Evolutionary conservation across 2,329 filamentous ascomycete species (phyloP).

Genomic region (Colletotrichum noveboracense): DNA sequence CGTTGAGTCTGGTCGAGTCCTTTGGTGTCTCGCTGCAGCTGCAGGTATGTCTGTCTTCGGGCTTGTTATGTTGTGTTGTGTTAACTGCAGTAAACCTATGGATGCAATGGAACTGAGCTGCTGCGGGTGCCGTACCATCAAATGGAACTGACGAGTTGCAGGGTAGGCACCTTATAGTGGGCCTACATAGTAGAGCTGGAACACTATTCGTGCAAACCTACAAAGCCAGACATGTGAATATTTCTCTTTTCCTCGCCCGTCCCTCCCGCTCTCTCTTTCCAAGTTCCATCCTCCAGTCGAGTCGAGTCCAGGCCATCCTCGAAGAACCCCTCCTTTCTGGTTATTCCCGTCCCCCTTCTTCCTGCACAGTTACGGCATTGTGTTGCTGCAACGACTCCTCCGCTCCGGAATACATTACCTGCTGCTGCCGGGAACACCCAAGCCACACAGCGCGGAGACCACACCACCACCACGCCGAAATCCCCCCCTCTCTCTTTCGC

Average conservation of each 20-base stretch:
- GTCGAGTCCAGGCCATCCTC: not conserved
- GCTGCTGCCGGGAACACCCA: not conserved
- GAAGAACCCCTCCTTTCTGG: not conserved
- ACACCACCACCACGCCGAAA: slow-evolving; percentile 11
- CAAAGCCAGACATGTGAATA: slow-evolving; percentile 15
- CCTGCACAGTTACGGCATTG: not conserved
- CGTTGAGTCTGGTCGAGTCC: not conserved
- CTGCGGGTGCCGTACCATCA: not conserved
- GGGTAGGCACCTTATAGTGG: not conserved
- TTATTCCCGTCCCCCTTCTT: not conserved
- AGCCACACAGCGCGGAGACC: slow-evolving; percentile 10
- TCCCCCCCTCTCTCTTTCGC: slow-evolving; percentile 3
- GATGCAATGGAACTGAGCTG: not conserved
- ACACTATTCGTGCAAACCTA: not conserved
- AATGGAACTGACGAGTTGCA: not conserved
- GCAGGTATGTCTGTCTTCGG: not conserved
- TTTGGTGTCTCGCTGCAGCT: not conserved
- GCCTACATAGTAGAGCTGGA: not conserved
- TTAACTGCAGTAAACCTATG: not conserved
- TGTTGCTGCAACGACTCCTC: not conserved
- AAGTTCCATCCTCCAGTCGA: not conserved
- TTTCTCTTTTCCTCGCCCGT: not conserved
- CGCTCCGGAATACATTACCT: not conserved
- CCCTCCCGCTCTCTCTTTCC: not conserved
- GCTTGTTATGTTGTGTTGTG: not conserved